Evolutionary conservation across 2,329 filamentous ascomycete genomes (phyloP), one percentile per base, ranked within the genome.

Genomic region (Sarocladium oryzae): DNA sequence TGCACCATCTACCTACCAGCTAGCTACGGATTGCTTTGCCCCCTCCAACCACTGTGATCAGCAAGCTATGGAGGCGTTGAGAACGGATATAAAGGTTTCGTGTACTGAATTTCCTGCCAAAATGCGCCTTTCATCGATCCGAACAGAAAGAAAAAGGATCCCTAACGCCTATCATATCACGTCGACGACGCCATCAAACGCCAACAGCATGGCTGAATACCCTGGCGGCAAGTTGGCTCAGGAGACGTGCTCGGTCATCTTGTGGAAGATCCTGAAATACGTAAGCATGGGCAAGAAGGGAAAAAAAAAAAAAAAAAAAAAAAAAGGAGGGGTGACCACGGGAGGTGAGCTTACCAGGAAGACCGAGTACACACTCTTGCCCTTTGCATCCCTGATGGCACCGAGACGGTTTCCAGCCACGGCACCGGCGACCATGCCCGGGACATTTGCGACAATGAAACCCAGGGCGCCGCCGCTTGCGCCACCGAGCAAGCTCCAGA

Each of bases 331-430:
- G n/a, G n/a, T n/a, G n/a, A n/a, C n/a, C n/a, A n/a, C n/a, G n/a
- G 11, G 43, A 28, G 30, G 11, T n/a, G 15, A 26, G 63, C 67
- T 68, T 60, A 75, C 75, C 71, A 80, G 83, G 66, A 92, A 97
- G 15, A 96, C 93, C 24, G 84, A 77, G 68, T 95, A 97, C 5
- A 99, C 93, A 63, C 89, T 95, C 83, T 96, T 97, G 20, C 91
- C 91, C 69, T 84, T 90, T 28, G 87, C 83, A 70, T 99, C 93
- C 52, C 93, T 77, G 18, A 99, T 81, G 6, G 89, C 88, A 1
- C 93, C 93, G n/a, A 97, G 70, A 49, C 91, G 73, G 69, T 96
- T 97, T 10, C 93, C 93, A 0, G 91, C 92, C 2, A 96, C 91
- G 2, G 89, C 89, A 2, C 93, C 93, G 0, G 92, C 92, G 33